A percentile compares a stretch with the other conserved stretches of the same genome.
phyloP scores from a whole-genome alignment of 257 asterid species.

The Henckelia pumila region DNA sequence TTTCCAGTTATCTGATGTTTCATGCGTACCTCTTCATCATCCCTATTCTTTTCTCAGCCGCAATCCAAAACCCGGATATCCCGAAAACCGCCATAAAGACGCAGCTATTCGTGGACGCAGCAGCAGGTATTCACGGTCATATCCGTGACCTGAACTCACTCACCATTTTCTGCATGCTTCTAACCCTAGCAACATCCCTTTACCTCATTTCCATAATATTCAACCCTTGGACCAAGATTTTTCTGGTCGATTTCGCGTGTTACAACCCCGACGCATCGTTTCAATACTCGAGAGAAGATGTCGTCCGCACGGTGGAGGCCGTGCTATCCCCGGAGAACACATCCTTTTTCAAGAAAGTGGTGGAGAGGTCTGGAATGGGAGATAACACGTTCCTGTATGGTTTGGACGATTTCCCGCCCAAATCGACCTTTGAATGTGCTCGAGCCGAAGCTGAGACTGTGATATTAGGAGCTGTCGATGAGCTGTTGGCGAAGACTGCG shows the following conservation, averaged over 20 bases:
- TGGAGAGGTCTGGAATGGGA: slow-evolving; percentile 21
- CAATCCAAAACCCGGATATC: not conserved
- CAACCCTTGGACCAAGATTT: slow-evolving; percentile 16
- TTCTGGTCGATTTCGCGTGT: slow-evolving; percentile 33
- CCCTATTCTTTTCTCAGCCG: slow-evolving; percentile 14
- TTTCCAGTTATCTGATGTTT: slow-evolving; percentile 22
- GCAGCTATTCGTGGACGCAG: too few relatives aligned
- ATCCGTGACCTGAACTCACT: not conserved
- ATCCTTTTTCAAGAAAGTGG: slow-evolving; percentile 15
- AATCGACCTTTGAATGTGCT: slow-evolving; percentile 21
- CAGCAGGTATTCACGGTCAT: not conserved
- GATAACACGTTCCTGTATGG: not conserved
- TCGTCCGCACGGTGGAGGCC: not conserved
- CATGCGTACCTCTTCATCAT: slow-evolving; percentile 23
- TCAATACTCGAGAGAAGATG: not conserved
- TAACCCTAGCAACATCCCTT: not conserved
- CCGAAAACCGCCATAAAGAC: not conserved
- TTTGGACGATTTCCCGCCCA: slow-evolving; percentile 11
- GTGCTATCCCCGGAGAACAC: slow-evolving; percentile 19
- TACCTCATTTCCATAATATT: not conserved
- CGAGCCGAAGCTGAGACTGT: slow-evolving; percentile 40
- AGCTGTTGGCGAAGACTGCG: slow-evolving; percentile 32
- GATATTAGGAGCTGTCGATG: slow-evolving; percentile 36
- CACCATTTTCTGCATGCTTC: not conserved
- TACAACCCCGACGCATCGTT: slow-evolving; percentile 29